Evolutionary conservation across 768 basidiomycete species (phyloP).

Genomic region (Wakefieldia striispora): DNA sequence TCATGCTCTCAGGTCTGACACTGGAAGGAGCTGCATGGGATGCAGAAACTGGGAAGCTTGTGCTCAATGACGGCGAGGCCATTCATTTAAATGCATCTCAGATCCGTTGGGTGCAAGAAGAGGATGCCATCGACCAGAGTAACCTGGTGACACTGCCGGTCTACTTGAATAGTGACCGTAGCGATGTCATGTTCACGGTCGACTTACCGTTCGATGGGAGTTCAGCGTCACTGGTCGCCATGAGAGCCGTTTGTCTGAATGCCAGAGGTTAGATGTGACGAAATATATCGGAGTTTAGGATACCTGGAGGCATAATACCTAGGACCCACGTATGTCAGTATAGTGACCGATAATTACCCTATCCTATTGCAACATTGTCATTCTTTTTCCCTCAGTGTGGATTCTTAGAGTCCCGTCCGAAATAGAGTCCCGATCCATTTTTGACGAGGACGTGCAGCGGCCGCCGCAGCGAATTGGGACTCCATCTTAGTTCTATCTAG

Average conservation of each 20-base stretch:
- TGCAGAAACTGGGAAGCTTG: conserved; percentile 51
- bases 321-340: conserved; percentile 14
- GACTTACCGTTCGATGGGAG: conserved; percentile 74
- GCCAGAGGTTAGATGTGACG: conserved; percentile 55
- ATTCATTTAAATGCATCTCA: conserved; percentile 79
- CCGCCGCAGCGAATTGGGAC: no score
- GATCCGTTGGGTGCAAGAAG: conserved; percentile 79
- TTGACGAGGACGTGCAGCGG: no score
- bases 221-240: conserved; percentile 71
- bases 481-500: conserved; percentile 7
- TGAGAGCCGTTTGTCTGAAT: conserved; percentile 87
- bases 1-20: conserved; percentile 59
- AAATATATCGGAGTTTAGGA: conserved; percentile 12
- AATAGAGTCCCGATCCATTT: no score
- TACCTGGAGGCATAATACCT: conserved; percentile 29
- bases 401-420: no score
- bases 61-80: conserved; percentile 84
- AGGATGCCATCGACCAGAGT: conserved; percentile 27
- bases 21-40: conserved; percentile 85
- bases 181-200: conserved; percentile 88
- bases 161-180: conserved; percentile 87
- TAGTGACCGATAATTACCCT: not conserved
- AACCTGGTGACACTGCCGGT: conserved; percentile 80
- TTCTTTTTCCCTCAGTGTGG: no score
- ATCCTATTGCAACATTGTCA: no score